A percentile compares a stretch with the other conserved stretches of the same genome.
phyloP scores from a whole-genome alignment of 169 alveolate species.

The Plasmodium fragile region DNA sequence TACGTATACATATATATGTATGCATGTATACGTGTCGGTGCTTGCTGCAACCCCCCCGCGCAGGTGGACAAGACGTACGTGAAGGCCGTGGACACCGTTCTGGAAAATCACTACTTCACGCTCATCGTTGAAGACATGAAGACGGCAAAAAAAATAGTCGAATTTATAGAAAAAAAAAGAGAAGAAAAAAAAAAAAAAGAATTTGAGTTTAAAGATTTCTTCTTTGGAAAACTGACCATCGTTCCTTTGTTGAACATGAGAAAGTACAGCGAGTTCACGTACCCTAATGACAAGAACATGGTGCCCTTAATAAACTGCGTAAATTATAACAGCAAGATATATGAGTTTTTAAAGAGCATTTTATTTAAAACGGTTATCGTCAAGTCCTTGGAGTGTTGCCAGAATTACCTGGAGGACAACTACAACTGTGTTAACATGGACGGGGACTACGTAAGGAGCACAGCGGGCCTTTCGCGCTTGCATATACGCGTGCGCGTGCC shows the following conservation, averaged over 20 bases:
- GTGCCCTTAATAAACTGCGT: conserved; percentile 74
- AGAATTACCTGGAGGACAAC: conserved; percentile 53
- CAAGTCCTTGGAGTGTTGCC: conserved; percentile 61
- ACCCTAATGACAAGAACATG: conserved; percentile 66
- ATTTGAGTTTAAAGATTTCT: conserved; percentile 61
- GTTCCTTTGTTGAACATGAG: conserved; percentile 67
- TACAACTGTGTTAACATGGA: conserved; percentile 72
- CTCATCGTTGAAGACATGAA: conserved; percentile 70
- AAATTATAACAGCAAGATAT: conserved; percentile 63
- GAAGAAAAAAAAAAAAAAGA: conserved; percentile 71
- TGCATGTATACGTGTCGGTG: not conserved
- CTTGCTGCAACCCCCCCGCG: not conserved
- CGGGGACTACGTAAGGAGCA: conserved; percentile 66
- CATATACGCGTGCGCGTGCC: not conserved
- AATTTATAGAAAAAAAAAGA: conserved; percentile 65
- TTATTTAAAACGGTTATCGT: conserved; percentile 73
- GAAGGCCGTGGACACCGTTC: conserved; percentile 63
- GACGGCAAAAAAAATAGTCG: conserved; percentile 69
- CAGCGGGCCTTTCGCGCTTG: not conserved
- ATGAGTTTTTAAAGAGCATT: conserved; percentile 60
- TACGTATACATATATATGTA: not conserved
- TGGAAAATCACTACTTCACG: conserved; percentile 67
- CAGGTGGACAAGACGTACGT: conserved; percentile 67
- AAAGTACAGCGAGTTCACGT: conserved; percentile 45
- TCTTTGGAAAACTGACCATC: conserved; percentile 67